A percentile compares a stretch with the other conserved stretches of the same genome.
phyloP scores from a whole-genome alignment of 2,329 filamentous ascomycete species.

The Colletotrichum tamarilloi region DNA sequence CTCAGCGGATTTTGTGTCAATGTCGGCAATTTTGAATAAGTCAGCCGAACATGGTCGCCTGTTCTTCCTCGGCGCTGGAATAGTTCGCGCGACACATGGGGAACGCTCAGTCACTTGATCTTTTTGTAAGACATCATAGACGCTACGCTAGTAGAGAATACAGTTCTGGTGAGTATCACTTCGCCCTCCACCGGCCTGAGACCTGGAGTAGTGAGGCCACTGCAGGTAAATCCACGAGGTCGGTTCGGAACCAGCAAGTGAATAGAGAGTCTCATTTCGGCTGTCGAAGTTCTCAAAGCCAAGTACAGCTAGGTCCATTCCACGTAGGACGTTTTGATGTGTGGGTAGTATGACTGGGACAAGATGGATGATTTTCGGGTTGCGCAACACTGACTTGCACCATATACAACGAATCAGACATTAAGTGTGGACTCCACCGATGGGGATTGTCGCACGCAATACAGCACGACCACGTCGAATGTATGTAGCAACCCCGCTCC shows the following conservation, averaged over 20 bases:
- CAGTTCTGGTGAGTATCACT: neutral
- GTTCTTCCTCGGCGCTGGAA: neutral
- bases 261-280: neutral
- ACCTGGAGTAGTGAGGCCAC: neutral
- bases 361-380: neutral
- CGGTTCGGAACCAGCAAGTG: neutral
- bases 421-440: conserved; percentile 1
- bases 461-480: neutral
- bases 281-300: neutral
- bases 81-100: neutral
- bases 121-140: neutral
- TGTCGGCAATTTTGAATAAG: neutral
- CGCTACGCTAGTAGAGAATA: neutral
- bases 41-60: neutral
- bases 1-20: neutral
- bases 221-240: neutral
- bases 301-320: neutral
- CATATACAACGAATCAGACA: neutral
- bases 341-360: neutral
- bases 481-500: neutral
- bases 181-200: neutral
- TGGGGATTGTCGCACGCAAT: neutral
- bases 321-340: neutral
- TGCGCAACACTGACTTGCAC: neutral
- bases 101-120: conserved; percentile 5